phyloP scores from a whole-genome alignment of 129 eudicot genomes.

The Lonicera japonica region DNA sequence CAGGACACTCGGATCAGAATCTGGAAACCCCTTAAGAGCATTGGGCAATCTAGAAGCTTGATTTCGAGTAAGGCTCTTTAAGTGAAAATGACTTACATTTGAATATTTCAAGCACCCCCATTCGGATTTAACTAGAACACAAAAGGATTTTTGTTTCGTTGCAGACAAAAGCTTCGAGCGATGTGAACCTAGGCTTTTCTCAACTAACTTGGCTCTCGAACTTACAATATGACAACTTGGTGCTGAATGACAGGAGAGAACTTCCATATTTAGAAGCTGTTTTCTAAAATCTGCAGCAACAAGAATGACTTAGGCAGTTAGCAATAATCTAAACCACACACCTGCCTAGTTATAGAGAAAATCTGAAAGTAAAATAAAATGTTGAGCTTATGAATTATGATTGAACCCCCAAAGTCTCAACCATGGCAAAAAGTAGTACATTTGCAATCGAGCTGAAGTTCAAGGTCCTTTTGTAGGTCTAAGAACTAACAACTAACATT shows the following conservation, averaged over 20 bases:
- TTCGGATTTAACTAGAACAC: constrained; percentile 21
- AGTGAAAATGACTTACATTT: constrained; percentile 8
- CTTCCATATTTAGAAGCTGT: constrained; percentile 41
- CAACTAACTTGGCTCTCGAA: constrained; percentile 17
- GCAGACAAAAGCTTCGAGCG: constrained; percentile 24
- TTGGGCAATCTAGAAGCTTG: constrained; percentile 11
- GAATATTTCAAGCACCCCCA: constrained; percentile 16
- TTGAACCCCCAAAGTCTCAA: not conserved
- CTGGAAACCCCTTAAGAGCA: constrained; percentile 32
- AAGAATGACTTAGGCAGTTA: not conserved
- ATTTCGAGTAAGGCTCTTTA: constrained; percentile 6
- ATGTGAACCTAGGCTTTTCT: constrained; percentile 20
- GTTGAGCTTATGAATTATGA: not conserved
- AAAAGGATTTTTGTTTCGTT: constrained; percentile 13
- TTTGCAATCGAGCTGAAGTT: not conserved
- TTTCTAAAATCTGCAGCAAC: constrained; percentile 29
- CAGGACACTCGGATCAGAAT: constrained; percentile 18
- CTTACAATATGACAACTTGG: constrained; percentile 20
- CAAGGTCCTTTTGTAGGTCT: not conserved
- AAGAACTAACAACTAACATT: too few species aligned
- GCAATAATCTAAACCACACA: not conserved
- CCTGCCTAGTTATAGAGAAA: not conserved
- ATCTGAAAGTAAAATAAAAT: not conserved
- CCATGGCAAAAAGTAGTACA: not conserved
- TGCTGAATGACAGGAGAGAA: constrained; percentile 41